Conservation (phyloP, 1,284 basidiomycete species). For the Rhodotorula sp. region DNA sequence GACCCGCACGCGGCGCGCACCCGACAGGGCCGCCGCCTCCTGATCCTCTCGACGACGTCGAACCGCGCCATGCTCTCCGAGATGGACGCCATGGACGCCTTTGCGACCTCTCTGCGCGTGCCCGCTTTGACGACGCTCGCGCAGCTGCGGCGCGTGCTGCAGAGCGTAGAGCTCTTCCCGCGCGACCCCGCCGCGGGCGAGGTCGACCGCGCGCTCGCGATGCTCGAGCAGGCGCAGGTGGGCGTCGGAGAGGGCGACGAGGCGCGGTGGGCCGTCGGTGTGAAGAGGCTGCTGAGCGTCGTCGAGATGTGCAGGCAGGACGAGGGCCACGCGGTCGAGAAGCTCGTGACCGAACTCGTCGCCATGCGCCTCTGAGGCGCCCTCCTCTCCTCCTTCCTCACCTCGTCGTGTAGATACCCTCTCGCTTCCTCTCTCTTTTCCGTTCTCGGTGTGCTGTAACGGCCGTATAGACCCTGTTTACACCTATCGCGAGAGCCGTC, state of each 20-base stretch:
- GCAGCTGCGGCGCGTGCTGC: conserved; percentile 73
- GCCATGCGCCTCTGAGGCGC: background rate
- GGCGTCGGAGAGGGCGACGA: conserved; percentile 23
- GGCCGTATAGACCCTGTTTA: too few species aligned
- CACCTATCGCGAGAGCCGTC: too few species aligned
- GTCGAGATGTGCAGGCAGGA: conserved; percentile 96
- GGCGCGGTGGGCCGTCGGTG: conserved; percentile 64
- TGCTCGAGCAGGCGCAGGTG: conserved; percentile 1
- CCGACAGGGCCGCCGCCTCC: conserved; percentile 76
- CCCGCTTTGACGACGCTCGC: conserved; percentile 75
- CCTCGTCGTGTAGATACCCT: too few species aligned
- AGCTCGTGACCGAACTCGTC: conserved; percentile 46
- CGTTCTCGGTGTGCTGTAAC: too few species aligned
- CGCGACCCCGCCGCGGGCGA: conserved; percentile 71
- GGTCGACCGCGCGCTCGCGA: conserved; percentile 55
- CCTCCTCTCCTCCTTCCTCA: too few species aligned
- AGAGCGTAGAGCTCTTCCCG: conserved; percentile 79
- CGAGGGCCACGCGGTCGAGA: conserved; percentile 50
- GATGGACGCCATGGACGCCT: conserved; percentile 82
- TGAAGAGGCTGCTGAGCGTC: conserved; percentile 89
- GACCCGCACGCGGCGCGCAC: background rate
- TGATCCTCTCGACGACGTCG: conserved; percentile 91
- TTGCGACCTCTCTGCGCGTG: conserved; percentile 85
- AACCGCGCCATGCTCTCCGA: conserved; percentile 83
- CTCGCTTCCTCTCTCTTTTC: too few species aligned